These are phyloP conservation scores for Pyrenochaeta sp. DNA, from an alignment of 2,329 filamentous ascomycete genomes.

Conservation along the genomic window DNA sequence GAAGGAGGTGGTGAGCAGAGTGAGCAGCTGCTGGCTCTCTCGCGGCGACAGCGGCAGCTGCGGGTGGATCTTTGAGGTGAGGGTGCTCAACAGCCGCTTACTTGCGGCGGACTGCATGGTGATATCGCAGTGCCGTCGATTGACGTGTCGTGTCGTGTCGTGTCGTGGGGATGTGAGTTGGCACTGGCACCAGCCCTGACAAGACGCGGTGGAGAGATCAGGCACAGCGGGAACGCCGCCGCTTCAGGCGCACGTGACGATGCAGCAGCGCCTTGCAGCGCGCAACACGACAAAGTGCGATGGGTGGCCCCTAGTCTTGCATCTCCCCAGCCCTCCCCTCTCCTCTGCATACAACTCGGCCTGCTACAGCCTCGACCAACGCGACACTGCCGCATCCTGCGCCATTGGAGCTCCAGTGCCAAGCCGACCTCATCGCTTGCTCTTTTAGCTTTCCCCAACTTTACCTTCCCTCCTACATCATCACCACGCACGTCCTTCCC, in stretches of 20 bases:
- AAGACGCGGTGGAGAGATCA: conserved; percentile 6
- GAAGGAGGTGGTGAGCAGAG: conserved; percentile 69
- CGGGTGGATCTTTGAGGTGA: conserved; percentile 63
- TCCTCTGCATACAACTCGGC: conserved; percentile 17
- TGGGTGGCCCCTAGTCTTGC: background rate
- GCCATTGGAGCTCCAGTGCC: conserved; percentile 33
- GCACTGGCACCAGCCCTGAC: conserved; percentile 6
- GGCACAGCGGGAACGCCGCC: background rate
- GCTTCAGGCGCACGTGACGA: background rate
- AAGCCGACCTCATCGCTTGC: conserved; percentile 39
- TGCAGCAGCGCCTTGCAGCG: background rate
- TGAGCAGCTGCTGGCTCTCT: conserved; percentile 68
- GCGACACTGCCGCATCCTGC: conserved; percentile 30
- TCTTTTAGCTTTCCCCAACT: conserved; percentile 41
- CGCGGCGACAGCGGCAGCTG: conserved; percentile 63
- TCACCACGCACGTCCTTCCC: conserved; percentile 36
- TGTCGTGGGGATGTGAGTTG: background rate
- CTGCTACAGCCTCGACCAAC: conserved; percentile 20
- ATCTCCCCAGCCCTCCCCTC: conserved; percentile 15
- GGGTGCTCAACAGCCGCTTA: conserved; percentile 46
- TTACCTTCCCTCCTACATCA: conserved; percentile 45
- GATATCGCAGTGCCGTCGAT: conserved; percentile 4
- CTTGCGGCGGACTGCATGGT: conserved; percentile 62
- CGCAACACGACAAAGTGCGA: background rate
- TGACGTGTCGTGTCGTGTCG: background rate